Conservation (phyloP, 805 yeast species). For the Candida ascalaphidarum region DNA sequence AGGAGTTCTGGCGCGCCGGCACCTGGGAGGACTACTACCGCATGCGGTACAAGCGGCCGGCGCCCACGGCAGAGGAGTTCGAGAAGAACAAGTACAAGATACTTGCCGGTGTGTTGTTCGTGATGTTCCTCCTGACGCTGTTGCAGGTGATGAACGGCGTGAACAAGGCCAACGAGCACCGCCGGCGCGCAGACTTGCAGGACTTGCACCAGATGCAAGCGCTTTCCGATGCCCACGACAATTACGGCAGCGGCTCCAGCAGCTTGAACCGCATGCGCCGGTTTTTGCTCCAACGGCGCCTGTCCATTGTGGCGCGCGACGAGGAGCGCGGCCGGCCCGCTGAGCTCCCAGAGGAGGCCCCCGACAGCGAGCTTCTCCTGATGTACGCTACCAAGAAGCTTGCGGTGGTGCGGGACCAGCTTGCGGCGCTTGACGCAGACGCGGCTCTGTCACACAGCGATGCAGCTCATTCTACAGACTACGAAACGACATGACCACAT, state of each 20-base stretch:
- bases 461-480: too few species aligned
- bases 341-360: too few species aligned
- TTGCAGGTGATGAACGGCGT: constrained; percentile 33
- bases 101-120: constrained; percentile 30
- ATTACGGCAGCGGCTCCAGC: constrained; percentile 18
- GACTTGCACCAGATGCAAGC: constrained; percentile 22
- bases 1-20: constrained; percentile 52
- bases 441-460: too few species aligned
- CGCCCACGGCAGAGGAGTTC: constrained; percentile 33
- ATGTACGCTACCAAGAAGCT: too few species aligned
- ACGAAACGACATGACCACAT: too few species aligned
- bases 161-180: constrained; percentile 25
- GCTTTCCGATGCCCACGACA: constrained; percentile 14
- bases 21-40: constrained; percentile 57
- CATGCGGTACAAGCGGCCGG: constrained; percentile 26
- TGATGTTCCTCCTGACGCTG: constrained; percentile 26
- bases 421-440: too few species aligned
- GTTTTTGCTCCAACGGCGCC: constrained; percentile 24
- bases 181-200: constrained; percentile 13
- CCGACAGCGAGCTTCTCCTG: too few species aligned
- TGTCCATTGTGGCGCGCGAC: too few species aligned
- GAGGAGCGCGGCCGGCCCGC: too few species aligned
- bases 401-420: too few species aligned
- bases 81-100: constrained; percentile 36
- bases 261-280: constrained; percentile 23